Evolutionary conservation across 129 eudicot species (phyloP), one percentile per base, ranked within the genome.

Genomic region (Flaveria sonorensis): DNA sequence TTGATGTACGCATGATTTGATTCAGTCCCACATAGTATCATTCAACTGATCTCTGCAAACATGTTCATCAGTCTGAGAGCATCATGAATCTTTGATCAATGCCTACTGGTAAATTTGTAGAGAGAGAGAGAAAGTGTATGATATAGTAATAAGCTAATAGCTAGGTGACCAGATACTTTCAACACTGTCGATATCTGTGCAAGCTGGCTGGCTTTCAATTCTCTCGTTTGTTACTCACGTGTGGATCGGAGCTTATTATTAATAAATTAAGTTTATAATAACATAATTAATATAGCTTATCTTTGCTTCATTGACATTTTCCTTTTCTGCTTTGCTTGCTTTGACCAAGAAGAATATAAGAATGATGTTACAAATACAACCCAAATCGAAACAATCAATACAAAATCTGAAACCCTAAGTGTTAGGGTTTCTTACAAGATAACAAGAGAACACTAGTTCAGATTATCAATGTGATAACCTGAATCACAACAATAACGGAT

Each of bases 1-100:
- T 50, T 59, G 75, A 73, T 83, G 90, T 81, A 81, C 84, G 81
- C 81, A 76, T 88, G 79, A 84, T 80, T 64, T 57, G 84, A 79
- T 79, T 71, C 73, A 79, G 77, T 79, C 77, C 45, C 64, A 71
- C 83, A 63, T 79, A 79, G 80, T 74, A 67, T 80, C 24, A 53
- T 72, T 78, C 70, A 70, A 70, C 53, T 28, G 10, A 39, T 48
- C 71, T 65, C 79, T 80, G 79, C 69, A 80, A 73, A 7, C 75
- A 73, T 80, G 57, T 73, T 46, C 59, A 79, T 23, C 20, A 28
- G 20, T 68, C 32, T 42, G 47, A 48, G n/a, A 16, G 21, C 39
- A 77, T 80, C 74, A 73, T 73, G 74, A 65, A 79, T 80, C 79
- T 64, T 75, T 81, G 71, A 81, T 81, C 79, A 81, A 73, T 66